phyloP scores from a whole-genome alignment of 2,329 filamentous ascomycete genomes.

The Colletotrichum salicis region DNA sequence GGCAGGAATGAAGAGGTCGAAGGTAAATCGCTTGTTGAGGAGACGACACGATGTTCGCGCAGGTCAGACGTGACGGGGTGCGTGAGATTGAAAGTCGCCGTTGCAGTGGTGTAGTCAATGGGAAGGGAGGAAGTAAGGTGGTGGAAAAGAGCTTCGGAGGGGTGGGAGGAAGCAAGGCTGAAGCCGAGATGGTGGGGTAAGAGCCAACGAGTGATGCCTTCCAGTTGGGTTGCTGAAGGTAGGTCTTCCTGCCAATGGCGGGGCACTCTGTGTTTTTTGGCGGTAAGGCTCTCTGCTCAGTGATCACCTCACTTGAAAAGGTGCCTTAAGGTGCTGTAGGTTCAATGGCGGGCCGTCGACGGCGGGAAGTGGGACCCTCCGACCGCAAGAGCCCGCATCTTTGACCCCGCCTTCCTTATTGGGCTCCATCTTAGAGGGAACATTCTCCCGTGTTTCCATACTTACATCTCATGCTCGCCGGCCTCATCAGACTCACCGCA shows the following conservation, averaged over 20 bases:
- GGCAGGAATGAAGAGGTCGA: neutral
- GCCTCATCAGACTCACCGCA: neutral
- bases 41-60: neutral
- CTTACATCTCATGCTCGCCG: neutral
- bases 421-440: neutral
- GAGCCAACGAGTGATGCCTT: constrained; percentile 2
- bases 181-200: constrained; percentile 34
- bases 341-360: neutral
- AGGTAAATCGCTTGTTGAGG: neutral
- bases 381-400: neutral
- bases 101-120: neutral
- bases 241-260: constrained; percentile 17
- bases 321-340: neutral
- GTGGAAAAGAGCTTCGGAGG: constrained; percentile 14
- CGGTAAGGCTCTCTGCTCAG: neutral
- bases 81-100: constrained; percentile 6
- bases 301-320: no score
- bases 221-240: neutral
- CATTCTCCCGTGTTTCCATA: neutral
- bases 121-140: constrained; percentile 3
- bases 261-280: constrained; percentile 10
- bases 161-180: constrained; percentile 27
- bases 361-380: neutral
- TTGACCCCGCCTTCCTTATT: constrained; percentile 24
- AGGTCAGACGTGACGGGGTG: neutral